phyloP scores from a whole-genome alignment of 2,329 filamentous ascomycete genomes.

The Fragosphaeria purpurea region DNA sequence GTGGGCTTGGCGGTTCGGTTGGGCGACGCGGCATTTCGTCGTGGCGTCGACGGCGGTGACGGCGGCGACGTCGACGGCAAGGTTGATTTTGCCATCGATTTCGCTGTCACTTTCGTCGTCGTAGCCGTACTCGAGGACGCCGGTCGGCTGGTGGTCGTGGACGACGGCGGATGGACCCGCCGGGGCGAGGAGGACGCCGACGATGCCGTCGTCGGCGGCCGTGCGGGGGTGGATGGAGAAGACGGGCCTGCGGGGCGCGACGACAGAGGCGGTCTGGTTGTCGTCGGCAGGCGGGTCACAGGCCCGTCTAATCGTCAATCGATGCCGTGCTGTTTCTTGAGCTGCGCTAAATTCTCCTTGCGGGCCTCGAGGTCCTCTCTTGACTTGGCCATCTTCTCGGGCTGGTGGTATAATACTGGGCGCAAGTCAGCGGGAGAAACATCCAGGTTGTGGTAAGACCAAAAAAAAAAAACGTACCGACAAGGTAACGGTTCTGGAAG shows the following conservation, averaged over 20 bases:
- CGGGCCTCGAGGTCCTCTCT: conserved; percentile 90
- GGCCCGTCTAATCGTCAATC: conserved; percentile 82
- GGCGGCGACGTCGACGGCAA: conserved; percentile 16
- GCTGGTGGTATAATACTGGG: conserved; percentile 53
- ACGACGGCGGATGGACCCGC: too few species aligned
- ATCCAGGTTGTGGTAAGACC: too few species aligned
- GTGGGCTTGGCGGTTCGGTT: conserved; percentile 21
- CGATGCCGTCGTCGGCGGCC: conserved; percentile 18
- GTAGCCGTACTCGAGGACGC: conserved; percentile 29
- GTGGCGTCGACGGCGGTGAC: not conserved
- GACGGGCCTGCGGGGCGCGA: conserved; percentile 53
- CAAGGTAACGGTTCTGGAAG: conserved; percentile 98
- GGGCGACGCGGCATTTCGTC: conserved; percentile 12
- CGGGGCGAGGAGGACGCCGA: conserved; percentile 14
- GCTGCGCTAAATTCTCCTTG: conserved; percentile 93
- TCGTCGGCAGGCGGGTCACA: conserved; percentile 41
- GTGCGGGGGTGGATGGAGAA: conserved; percentile 32
- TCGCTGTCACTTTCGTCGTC: conserved; percentile 1
- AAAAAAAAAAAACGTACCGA: conserved; percentile 57
- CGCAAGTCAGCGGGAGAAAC: too few species aligned
- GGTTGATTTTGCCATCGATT: conserved; percentile 19
- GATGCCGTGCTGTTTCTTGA: conserved; percentile 97
- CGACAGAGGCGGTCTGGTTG: conserved; percentile 2
- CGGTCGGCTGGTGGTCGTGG: too few species aligned
- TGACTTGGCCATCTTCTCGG: conserved; percentile 63